Conservation (phyloP, 768 basidiomycete species). For the Pholiota conissans region DNA sequence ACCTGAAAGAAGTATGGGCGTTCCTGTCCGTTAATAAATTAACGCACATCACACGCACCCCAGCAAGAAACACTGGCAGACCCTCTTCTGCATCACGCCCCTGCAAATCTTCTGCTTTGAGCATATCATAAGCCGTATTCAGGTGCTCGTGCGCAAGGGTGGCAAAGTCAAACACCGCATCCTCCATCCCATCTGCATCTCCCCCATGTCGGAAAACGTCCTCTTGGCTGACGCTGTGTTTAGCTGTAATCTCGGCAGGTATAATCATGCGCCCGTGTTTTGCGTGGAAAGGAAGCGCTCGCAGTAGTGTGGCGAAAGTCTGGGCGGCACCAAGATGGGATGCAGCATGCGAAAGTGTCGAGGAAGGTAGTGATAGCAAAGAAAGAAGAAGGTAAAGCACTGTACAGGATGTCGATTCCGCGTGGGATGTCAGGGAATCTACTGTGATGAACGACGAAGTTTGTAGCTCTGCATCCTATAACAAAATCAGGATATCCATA, state of each 20-base stretch:
- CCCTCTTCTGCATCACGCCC: slow-evolving; percentile 55
- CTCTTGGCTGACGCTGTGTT: slow-evolving; percentile 76
- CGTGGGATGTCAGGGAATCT: slow-evolving; percentile 68
- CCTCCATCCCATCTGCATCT: slow-evolving; percentile 59
- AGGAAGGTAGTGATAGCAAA: slow-evolving; percentile 53
- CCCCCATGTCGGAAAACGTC: slow-evolving; percentile 66
- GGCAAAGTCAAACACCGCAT: slow-evolving; percentile 85
- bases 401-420: slow-evolving; percentile 80
- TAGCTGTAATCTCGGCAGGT: slow-evolving; percentile 80
- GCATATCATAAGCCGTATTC: slow-evolving; percentile 69
- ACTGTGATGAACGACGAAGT: slow-evolving; percentile 64
- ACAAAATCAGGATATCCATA: slow-evolving; percentile 15
- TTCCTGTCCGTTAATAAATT: slow-evolving; percentile 13
- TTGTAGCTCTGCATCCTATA: slow-evolving; percentile 66
- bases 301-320: slow-evolving; percentile 68
- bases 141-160: slow-evolving; percentile 80
- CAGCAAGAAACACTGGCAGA: slow-evolving; percentile 72
- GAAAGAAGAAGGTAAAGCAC: slow-evolving; percentile 77
- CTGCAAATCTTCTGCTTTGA: slow-evolving; percentile 44
- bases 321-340: slow-evolving; percentile 82
- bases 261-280: slow-evolving; percentile 71
- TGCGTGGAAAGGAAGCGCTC: slow-evolving; percentile 77
- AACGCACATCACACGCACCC: slow-evolving; percentile 47
- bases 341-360: slow-evolving; percentile 69
- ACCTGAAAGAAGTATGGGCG: slow-evolving; percentile 43